Percentiles rank a stretch among this genome's conserved stretches.
These are phyloP conservation scores for Beauveria rudraprayagi DNA, from an alignment of 2,329 filamentous ascomycete genomes.

Conservation along the genomic window DNA sequence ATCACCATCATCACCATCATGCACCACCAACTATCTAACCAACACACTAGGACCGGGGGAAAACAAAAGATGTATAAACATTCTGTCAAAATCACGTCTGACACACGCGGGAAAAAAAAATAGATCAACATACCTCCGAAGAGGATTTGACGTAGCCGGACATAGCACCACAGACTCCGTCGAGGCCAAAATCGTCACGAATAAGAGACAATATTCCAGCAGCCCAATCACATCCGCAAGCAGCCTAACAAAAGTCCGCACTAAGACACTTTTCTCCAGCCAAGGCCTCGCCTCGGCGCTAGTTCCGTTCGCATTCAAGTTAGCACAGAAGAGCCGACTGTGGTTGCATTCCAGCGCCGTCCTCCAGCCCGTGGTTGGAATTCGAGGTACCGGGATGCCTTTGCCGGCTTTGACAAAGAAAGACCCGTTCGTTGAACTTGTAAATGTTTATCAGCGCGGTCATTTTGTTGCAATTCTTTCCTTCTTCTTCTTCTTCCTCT, in stretches of 20 bases:
- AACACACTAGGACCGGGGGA: background rate
- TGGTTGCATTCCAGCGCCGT: constrained; percentile 8
- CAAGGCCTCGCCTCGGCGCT: background rate
- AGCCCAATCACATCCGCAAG: background rate
- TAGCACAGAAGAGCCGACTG: background rate
- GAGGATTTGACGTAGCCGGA: background rate
- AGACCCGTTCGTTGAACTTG: background rate
- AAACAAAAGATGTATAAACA: background rate
- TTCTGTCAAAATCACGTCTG: background rate
- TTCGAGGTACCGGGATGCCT: background rate
- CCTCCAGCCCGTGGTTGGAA: constrained; percentile 7
- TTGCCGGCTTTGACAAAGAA: background rate
- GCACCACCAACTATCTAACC: background rate
- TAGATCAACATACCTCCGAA: background rate
- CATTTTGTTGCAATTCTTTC: background rate
- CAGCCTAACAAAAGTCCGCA: background rate
- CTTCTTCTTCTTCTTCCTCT: background rate
- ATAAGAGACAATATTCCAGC: background rate
- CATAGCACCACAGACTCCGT: background rate
- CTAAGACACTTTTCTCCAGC: constrained; percentile 2
- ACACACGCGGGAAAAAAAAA: background rate
- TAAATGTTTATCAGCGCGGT: background rate
- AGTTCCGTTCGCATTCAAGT: background rate
- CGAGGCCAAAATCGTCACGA: background rate
- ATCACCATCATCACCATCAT: background rate